Conservation (phyloP, 1,284 basidiomycete species). For the Kalmanozyma brasiliensis region DNA sequence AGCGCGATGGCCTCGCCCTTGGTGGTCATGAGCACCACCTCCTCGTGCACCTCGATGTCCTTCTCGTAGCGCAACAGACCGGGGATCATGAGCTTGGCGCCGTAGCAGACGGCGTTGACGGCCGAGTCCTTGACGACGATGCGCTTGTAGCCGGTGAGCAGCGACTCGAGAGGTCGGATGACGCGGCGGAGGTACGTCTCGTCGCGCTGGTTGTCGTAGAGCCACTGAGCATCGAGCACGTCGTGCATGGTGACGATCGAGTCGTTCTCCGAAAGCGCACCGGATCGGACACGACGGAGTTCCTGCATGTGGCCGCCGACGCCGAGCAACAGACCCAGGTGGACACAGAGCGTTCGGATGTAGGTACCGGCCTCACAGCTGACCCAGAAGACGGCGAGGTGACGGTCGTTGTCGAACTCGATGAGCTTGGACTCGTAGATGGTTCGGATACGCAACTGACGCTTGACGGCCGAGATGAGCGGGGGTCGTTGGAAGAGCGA, state of each 20-base stretch:
- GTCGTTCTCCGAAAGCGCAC: conserved; percentile 96
- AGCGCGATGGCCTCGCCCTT: conserved; percentile 99
- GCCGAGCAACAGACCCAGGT: conserved; percentile 91
- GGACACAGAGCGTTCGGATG: conserved; percentile 97
- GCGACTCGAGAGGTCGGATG: conserved; percentile 91
- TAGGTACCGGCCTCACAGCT: conserved; percentile 99
- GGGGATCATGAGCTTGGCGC: conserved; percentile 99
- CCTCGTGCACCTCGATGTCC: conserved; percentile 94
- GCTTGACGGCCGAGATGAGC: conserved; percentile 98
- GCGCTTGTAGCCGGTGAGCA: conserved; percentile 95
- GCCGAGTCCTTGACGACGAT: conserved; percentile 99
- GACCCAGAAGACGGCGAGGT: conserved; percentile 97
- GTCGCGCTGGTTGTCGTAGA: conserved; percentile 98
- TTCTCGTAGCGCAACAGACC: conserved; percentile 96
- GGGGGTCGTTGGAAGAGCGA: conserved; percentile 99
- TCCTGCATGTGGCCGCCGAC: conserved; percentile 99
- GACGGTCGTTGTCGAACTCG: conserved; percentile 97
- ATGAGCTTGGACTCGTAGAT: conserved; percentile 96
- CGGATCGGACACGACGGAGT: conserved; percentile 90
- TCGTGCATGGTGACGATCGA: conserved; percentile 99
- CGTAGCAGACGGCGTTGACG: conserved; percentile 99
- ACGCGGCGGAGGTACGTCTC: conserved; percentile 96
- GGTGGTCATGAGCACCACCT: conserved; percentile 99
- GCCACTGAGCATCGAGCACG: conserved; percentile 98
- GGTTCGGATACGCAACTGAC: conserved; percentile 95